phyloP scores from a whole-genome alignment of 163 green algal species.

The Prototheca stagnorum region DNA sequence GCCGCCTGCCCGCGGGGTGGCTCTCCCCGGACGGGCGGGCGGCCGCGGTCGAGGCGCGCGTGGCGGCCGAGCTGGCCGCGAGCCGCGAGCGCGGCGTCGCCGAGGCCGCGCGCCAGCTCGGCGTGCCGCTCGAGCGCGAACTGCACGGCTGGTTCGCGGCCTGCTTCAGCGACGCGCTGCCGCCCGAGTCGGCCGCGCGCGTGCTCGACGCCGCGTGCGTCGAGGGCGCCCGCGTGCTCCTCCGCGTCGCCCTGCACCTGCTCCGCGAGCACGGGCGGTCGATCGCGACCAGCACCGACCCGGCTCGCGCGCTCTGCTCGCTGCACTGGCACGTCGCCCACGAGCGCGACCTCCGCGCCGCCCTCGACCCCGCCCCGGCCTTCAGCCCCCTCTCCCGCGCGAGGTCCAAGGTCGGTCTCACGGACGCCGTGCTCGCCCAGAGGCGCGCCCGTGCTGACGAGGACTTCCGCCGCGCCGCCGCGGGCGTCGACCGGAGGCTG shows the following conservation, averaged over 20 bases:
- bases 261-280: too few relatives aligned
- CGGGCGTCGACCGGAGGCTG: too few relatives aligned
- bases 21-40: neutral
- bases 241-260: conserved; percentile 1
- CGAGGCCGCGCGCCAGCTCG: neutral
- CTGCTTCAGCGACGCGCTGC: neutral
- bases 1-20: conserved; percentile 13
- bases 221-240: neutral
- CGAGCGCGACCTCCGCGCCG: too few relatives aligned
- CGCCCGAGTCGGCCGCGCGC: neutral
- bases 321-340: too few relatives aligned
- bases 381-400: too few relatives aligned
- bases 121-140: neutral
- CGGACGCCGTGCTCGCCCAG: too few relatives aligned
- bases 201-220: neutral
- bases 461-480: too few relatives aligned
- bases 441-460: too few relatives aligned
- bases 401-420: too few relatives aligned
- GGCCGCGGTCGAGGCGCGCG: neutral
- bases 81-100: neutral
- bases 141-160: neutral
- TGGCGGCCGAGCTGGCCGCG: neutral
- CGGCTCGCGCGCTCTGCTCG: too few relatives aligned
- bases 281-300: too few relatives aligned
- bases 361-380: too few relatives aligned